Base-by-base conservation (phyloP, 331 rosid genomes). In the Saraca asoca region DNA sequence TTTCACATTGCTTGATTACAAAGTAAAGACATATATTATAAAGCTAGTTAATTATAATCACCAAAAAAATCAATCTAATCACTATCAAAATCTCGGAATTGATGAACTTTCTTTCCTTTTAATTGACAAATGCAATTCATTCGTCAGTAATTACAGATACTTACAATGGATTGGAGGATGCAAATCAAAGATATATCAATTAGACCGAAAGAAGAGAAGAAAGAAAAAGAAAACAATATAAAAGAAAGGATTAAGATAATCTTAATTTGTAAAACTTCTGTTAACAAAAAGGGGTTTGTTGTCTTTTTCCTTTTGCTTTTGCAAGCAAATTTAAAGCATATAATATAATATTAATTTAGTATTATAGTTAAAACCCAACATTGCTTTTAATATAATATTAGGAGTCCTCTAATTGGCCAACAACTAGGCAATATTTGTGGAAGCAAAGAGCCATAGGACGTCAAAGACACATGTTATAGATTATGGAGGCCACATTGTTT, bases 241-340 rank as follows among this genome's bases (percentile, higher is more conserved):
- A 46, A 66, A 20, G 52, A 66, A 12, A 71, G 60, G 54, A 62
- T 49, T 52, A 67, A 49, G 56, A 37, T 71, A 56, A 55, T 78
- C 39, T 24, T 24, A 24, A 24, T 51, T 24, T 17, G 56, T 52
- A 50, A 53, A 80, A 57, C 68, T 43, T 51, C 54, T 81, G 64
- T 39, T 51, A 83, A 73, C 37, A 70, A 73, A 71, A 74, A 67
- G 79, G 38, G 29, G 64, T 74, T 74, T 78, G 68, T 57, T 79
- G 76, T 70, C 78, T 16, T 29, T 83, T 63, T 62, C 24, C 64
- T 77, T 83, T 83, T 75, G 55, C 83, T 77, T 80, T 80, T 70
- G 19, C 29, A 8, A 15, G 20, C 31, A 24, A 72, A 72, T 72
- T 48, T 46, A 48, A 64, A 64, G 45, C 46, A 64, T 49, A 46